These are phyloP conservation scores for Ustilago curta DNA, from an alignment of 1,284 basidiomycete species.

Conservation along the genomic window DNA sequence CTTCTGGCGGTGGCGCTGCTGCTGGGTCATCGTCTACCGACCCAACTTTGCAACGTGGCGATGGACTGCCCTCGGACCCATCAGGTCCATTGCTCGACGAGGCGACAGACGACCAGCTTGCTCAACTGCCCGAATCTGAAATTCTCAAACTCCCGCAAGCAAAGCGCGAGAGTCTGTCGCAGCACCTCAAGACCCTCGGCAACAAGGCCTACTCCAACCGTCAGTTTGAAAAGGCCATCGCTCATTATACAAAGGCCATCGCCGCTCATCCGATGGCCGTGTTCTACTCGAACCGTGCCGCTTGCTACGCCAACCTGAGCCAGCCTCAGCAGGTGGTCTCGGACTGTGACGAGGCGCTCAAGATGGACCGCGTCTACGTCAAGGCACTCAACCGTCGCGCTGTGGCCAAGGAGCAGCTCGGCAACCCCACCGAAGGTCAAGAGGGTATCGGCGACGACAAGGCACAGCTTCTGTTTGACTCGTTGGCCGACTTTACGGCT, in stretches of 20 bases:
- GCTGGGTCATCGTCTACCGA: slow-evolving; percentile 27
- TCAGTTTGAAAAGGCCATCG: slow-evolving; percentile 81
- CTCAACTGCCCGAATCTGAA: slow-evolving; percentile 56
- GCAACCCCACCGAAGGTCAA: slow-evolving; percentile 78
- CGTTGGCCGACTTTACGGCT: slow-evolving; percentile 84
- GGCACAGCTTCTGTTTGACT: slow-evolving; percentile 52
- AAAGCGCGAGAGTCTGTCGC: slow-evolving; percentile 78
- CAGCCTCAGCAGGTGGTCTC: slow-evolving; percentile 85
- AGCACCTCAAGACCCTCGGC: slow-evolving; percentile 85
- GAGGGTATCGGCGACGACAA: slow-evolving; percentile 59
- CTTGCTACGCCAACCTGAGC: slow-evolving; percentile 92
- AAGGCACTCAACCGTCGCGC: slow-evolving; percentile 96
- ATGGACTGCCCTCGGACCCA: slow-evolving; percentile 34
- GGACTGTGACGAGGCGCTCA: slow-evolving; percentile 90
- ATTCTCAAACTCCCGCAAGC: slow-evolving; percentile 59
- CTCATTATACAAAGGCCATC: slow-evolving; percentile 81
- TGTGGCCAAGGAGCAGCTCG: slow-evolving; percentile 83
- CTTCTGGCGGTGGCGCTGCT: slow-evolving; percentile 7
- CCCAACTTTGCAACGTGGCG: slow-evolving; percentile 30
- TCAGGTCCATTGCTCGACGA: slow-evolving; percentile 66
- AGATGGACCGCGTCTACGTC: slow-evolving; percentile 86
- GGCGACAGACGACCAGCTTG: slow-evolving; percentile 61
- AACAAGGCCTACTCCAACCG: slow-evolving; percentile 88
- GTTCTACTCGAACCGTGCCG: slow-evolving; percentile 96
- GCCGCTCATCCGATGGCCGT: slow-evolving; percentile 93